Evolutionary conservation across 1,139 yeast genomes (phyloP).

Genomic region (Saccharomycopsis hybrid): DNA sequence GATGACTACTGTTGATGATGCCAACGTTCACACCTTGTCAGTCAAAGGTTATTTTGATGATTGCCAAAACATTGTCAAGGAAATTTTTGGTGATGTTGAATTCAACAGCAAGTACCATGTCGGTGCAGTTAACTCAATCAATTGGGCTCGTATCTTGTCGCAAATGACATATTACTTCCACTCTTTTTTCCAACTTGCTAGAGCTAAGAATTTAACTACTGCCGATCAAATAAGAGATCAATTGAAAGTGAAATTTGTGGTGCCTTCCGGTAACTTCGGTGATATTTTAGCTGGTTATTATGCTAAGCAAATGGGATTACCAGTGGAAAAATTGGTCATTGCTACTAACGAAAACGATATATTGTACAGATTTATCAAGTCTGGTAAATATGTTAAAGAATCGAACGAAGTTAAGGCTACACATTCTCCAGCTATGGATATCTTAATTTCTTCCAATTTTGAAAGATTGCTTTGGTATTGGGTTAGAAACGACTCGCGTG

Average conservation of each 20-base stretch:
- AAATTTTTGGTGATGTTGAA: constrained; percentile 80
- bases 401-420: constrained; percentile 77
- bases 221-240: constrained; percentile 25
- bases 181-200: constrained; percentile 72
- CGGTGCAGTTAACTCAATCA: constrained; percentile 96
- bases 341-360: constrained; percentile 97
- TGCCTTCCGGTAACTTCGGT: constrained; percentile 97
- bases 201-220: constrained; percentile 35
- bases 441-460: constrained; percentile 86
- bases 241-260: constrained; percentile 68
- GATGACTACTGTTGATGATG: constrained; percentile 96
- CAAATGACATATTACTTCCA: constrained; percentile 95
- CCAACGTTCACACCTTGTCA: constrained; percentile 88
- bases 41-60: constrained; percentile 97
- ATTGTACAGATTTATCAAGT: constrained; percentile 80
- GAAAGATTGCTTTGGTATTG: constrained; percentile 95
- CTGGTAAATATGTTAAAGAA: constrained; percentile 75
- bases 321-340: constrained; percentile 76
- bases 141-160: constrained; percentile 98
- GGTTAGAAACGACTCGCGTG: constrained; percentile 53
- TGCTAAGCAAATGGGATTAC: constrained; percentile 94
- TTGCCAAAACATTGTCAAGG: constrained; percentile 94
- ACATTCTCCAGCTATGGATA: constrained; percentile 97
- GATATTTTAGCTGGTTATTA: constrained; percentile 95
- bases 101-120: constrained; percentile 87